Percentiles rank a stretch among this genome's conserved stretches.
Evolutionary conservation across 805 yeast species (phyloP).

Genomic region (Metschnikowia peoriensis): DNA sequence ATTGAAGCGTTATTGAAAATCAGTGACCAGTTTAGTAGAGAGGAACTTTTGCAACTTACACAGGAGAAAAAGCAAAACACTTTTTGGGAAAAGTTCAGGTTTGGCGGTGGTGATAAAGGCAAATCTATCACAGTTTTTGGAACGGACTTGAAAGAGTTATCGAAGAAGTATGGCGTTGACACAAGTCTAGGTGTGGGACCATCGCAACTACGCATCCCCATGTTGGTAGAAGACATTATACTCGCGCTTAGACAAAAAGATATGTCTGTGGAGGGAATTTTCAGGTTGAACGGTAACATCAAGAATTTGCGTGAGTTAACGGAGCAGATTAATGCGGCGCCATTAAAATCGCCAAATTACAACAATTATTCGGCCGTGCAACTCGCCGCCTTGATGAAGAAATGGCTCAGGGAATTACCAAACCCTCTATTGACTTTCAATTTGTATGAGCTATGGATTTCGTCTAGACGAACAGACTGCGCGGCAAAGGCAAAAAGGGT

Average conservation of each 20-base stretch:
- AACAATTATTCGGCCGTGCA: constrained; percentile 82
- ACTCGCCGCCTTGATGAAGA: constrained; percentile 87
- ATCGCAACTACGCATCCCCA: constrained; percentile 73
- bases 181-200: constrained; percentile 86
- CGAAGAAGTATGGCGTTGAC: constrained; percentile 74
- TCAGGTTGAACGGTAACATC: constrained; percentile 94
- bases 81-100: constrained; percentile 54
- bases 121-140: constrained; percentile 63
- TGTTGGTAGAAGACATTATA: constrained; percentile 81
- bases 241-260: constrained; percentile 84
- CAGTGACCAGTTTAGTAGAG: constrained; percentile 24
- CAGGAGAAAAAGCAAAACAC: constrained; percentile 43
- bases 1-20: constrained; percentile 48
- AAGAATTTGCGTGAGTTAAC: constrained; percentile 72
- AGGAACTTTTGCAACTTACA: constrained; percentile 40
- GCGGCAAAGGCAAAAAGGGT: constrained; percentile 48
- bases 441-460: constrained; percentile 76
- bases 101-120: constrained; percentile 29
- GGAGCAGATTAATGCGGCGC: constrained; percentile 69
- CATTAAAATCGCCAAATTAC: constrained; percentile 68
- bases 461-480: constrained; percentile 55
- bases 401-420: constrained; percentile 88
- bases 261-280: constrained; percentile 93
- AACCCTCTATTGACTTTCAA: constrained; percentile 80
- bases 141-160: constrained; percentile 64